phyloP scores from a whole-genome alignment of 257 asterid species.

The Sherardia arvensis region DNA sequence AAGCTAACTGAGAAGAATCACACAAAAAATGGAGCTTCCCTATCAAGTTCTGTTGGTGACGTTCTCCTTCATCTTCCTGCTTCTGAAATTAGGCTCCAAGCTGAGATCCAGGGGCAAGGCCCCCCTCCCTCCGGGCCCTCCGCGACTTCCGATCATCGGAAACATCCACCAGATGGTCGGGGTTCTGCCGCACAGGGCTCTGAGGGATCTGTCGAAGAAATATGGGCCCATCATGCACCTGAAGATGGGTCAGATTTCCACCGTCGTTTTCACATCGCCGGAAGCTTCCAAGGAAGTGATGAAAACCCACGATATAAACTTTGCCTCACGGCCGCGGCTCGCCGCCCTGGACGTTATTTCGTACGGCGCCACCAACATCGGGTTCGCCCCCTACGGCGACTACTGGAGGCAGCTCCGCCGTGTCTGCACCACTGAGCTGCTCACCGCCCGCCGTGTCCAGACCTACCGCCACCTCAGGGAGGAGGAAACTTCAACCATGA shows the following conservation, averaged over 20 bases:
- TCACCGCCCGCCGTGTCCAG: not conserved
- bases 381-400: constrained; percentile 1
- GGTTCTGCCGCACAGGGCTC: not conserved
- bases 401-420: constrained; percentile 5
- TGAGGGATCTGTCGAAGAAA: constrained; percentile 8
- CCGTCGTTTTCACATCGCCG: constrained; percentile 15
- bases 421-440: not conserved
- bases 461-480: constrained; percentile 19
- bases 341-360: not conserved
- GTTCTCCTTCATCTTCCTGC: not conserved
- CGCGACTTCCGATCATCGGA: constrained; percentile 6
- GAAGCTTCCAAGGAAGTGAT: constrained; percentile 12
- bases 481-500: constrained; percentile 5
- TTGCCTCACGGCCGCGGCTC: constrained; percentile 11
- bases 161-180: constrained; percentile 14
- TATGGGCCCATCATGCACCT: constrained; percentile 16
- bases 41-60: not conserved
- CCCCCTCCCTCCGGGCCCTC: constrained; percentile 2
- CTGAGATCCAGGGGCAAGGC: not conserved
- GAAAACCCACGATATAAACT: constrained; percentile 14
- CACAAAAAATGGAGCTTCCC: not conserved
- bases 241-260: constrained; percentile 14
- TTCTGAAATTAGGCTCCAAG: not conserved
- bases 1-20: not conserved
- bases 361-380: not conserved